phyloP scores from a whole-genome alignment of 2,329 filamentous ascomycete genomes.

The Neocucurbitaria cava region DNA sequence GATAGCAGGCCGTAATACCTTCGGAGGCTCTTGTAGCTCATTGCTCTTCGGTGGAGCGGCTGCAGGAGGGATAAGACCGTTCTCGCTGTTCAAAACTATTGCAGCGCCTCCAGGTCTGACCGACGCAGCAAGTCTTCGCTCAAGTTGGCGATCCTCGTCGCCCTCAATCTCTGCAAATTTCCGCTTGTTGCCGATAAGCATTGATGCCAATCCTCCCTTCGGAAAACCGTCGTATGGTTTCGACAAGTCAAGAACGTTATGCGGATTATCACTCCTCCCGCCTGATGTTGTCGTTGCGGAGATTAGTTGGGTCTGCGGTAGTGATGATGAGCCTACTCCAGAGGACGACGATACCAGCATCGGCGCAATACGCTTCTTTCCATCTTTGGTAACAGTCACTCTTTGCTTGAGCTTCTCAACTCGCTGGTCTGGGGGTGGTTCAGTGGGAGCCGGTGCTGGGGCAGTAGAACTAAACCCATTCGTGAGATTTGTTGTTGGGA shows the following conservation, averaged over 20 bases:
- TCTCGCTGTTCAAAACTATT: conserved; percentile 76
- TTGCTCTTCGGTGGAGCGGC: conserved; percentile 54
- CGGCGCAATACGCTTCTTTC: conserved; percentile 93
- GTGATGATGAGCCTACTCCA: conserved; percentile 82
- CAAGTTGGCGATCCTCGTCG: conserved; percentile 72
- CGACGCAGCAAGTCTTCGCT: conserved; percentile 65
- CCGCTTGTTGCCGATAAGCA: conserved; percentile 92
- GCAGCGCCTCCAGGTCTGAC: conserved; percentile 72
- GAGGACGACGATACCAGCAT: conserved; percentile 86
- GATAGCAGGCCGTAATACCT: conserved; percentile 87
- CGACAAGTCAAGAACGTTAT: conserved; percentile 85
- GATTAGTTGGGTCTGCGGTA: conserved; percentile 87
- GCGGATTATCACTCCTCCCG: conserved; percentile 73
- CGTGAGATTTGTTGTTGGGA: conserved; percentile 49
- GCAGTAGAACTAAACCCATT: conserved; percentile 58
- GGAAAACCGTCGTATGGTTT: conserved; percentile 94
- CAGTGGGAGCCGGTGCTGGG: conserved; percentile 18
- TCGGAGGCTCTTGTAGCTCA: conserved; percentile 65
- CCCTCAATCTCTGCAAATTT: conserved; percentile 77
- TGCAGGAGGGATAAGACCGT: conserved; percentile 80
- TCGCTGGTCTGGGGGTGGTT: conserved; percentile 59
- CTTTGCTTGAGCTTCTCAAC: conserved; percentile 81
- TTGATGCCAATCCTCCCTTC: conserved; percentile 81
- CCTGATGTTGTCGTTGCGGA: conserved; percentile 70
- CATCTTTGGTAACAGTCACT: conserved; percentile 94